Conservation (phyloP, 2,329 filamentous ascomycete species). For the Penicillium rolfsii region DNA sequence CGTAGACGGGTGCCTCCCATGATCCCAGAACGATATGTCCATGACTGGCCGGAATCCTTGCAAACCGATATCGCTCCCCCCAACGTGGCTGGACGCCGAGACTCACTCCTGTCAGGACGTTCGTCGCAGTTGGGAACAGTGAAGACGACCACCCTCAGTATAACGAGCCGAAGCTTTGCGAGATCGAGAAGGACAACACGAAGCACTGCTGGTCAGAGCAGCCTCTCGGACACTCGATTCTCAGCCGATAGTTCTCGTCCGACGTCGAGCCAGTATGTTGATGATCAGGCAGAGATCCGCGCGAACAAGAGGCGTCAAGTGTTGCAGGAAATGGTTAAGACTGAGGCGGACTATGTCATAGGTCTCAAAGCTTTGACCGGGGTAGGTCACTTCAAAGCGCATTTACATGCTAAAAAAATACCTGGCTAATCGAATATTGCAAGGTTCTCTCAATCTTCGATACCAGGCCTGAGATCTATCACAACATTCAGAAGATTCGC, state of each 20-base stretch:
- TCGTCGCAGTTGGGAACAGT: slow-evolving; percentile 78
- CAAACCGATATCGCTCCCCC: slow-evolving; percentile 17
- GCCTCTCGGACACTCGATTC: slow-evolving; percentile 67
- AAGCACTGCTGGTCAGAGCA: slow-evolving; percentile 57
- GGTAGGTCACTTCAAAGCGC: slow-evolving; percentile 53
- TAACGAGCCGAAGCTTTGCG: slow-evolving; percentile 71
- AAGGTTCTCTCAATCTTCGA: slow-evolving; percentile 77
- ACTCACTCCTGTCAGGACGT: slow-evolving; percentile 66
- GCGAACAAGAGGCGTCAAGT: slow-evolving; percentile 76
- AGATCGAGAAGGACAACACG: slow-evolving; percentile 63
- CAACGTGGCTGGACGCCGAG: slow-evolving; percentile 26
- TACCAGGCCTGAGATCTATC: slow-evolving; percentile 73
- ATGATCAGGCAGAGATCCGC: slow-evolving; percentile 71
- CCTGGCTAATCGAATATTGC: slow-evolving; percentile 34
- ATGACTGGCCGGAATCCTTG: slow-evolving; percentile 43
- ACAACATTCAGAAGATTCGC: slow-evolving; percentile 77
- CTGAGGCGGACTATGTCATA: slow-evolving; percentile 85
- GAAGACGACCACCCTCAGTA: slow-evolving; percentile 78
- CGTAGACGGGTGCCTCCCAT: slow-evolving; percentile 27
- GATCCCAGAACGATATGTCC: slow-evolving; percentile 35
- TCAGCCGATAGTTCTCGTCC: slow-evolving; percentile 62
- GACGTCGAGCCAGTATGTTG: slow-evolving; percentile 54
- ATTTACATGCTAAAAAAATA: not conserved
- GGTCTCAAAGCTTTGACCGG: slow-evolving; percentile 86
- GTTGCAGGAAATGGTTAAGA: slow-evolving; percentile 80